These are phyloP conservation scores for Chaetomium cochliodes DNA, from an alignment of 495 filamentous ascomycete species.

Conservation along the genomic window DNA sequence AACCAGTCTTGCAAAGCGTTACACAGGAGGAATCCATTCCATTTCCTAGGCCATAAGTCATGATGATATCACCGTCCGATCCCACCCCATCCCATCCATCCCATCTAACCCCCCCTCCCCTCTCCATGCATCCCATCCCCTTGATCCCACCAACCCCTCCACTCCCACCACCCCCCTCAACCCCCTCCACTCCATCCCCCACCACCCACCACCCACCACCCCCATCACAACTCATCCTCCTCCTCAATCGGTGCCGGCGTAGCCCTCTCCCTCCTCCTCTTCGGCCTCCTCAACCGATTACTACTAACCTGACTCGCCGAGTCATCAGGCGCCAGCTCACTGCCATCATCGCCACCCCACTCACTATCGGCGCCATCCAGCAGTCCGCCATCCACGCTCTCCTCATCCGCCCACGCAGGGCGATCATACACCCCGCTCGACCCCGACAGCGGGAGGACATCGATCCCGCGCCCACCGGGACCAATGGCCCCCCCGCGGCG, in stretches of 20 bases:
- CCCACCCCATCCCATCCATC: not conserved
- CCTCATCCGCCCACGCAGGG: slow-evolving; percentile 48
- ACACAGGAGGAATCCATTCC: not conserved
- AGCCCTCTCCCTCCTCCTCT: slow-evolving; percentile 68
- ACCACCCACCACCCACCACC: not conserved
- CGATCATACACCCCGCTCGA: slow-evolving; percentile 44
- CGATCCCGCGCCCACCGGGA: slow-evolving; percentile 34
- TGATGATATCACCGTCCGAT: not conserved
- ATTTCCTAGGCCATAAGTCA: not conserved
- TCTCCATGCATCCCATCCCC: not conserved
- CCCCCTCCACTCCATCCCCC: not conserved
- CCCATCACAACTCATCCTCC: slow-evolving; percentile 47
- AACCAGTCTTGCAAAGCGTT: slow-evolving; percentile 3
- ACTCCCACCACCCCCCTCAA: not conserved
- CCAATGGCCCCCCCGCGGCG: slow-evolving; percentile 49
- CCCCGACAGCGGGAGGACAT: slow-evolving; percentile 45
- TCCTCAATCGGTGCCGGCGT: slow-evolving; percentile 86
- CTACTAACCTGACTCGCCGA: slow-evolving; percentile 85
- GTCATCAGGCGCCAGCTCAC: slow-evolving; percentile 72
- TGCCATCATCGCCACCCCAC: slow-evolving; percentile 66
- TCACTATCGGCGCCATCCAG: slow-evolving; percentile 56
- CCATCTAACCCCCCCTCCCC: not conserved
- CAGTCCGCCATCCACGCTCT: slow-evolving; percentile 43
- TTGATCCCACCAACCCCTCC: not conserved
- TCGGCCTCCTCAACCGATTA: slow-evolving; percentile 66